Percentiles rank a stretch among this genome's conserved stretches.
phyloP scores from a whole-genome alignment of 2,329 filamentous ascomycete genomes.

The Calcarisporium arbuscula region DNA sequence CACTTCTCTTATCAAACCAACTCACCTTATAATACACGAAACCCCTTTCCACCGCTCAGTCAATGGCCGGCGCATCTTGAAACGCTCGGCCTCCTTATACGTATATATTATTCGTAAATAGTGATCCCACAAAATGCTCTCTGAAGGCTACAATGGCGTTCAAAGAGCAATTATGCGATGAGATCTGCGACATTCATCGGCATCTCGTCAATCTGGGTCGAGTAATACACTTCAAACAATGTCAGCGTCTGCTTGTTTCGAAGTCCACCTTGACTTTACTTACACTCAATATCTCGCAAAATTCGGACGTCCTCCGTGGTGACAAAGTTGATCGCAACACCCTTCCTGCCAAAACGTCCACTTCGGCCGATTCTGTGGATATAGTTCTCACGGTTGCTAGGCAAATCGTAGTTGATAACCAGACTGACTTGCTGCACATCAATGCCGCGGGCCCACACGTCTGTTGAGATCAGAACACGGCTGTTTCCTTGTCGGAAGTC shows the following conservation, averaged over 20 bases:
- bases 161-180: constrained; percentile 35
- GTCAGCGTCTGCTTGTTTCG: constrained; percentile 24
- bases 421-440: constrained; percentile 97
- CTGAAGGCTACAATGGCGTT: neutral
- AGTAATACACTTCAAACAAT: constrained; percentile 70
- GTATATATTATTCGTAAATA: no score
- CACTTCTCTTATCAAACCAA: neutral
- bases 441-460: constrained; percentile 97
- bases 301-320: constrained; percentile 98
- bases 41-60: constrained; percentile 8
- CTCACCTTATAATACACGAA: constrained; percentile 1
- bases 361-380: constrained; percentile 97
- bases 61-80: neutral
- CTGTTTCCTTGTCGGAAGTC: constrained; percentile 97
- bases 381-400: constrained; percentile 98
- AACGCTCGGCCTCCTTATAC: no score
- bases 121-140: no score
- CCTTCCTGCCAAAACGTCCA: constrained; percentile 93
- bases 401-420: constrained; percentile 98
- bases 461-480: constrained; percentile 91
- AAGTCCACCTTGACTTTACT: constrained; percentile 25
- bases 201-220: constrained; percentile 97
- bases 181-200: constrained; percentile 83
- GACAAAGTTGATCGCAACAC: constrained; percentile 99
- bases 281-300: constrained; percentile 90